Evolutionary conservation across 805 yeast species (phyloP).

Genomic region (Candida tammaniensis): DNA sequence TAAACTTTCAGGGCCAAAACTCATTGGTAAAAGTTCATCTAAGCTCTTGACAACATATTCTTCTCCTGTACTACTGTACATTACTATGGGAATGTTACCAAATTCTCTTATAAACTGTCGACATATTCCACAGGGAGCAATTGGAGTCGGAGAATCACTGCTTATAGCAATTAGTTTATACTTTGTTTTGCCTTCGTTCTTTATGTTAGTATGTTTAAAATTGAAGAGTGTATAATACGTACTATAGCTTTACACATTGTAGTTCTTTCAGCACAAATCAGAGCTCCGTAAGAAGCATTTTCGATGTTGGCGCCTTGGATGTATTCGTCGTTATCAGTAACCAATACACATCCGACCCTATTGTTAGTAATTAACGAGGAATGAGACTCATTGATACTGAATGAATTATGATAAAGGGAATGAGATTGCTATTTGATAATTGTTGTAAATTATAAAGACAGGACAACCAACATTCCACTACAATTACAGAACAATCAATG

Average conservation of each 20-base stretch:
- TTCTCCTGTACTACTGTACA: slow-evolving; percentile 61
- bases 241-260: slow-evolving; percentile 34
- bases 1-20: slow-evolving; percentile 82
- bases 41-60: slow-evolving; percentile 39
- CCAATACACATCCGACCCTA: slow-evolving; percentile 78
- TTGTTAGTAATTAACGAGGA: slow-evolving; percentile 4
- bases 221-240: slow-evolving; percentile 16
- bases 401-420: too few species aligned
- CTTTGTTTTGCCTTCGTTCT: slow-evolving; percentile 10
- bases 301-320: slow-evolving; percentile 85
- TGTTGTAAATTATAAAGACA: too few species aligned
- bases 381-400: too few species aligned
- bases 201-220: slow-evolving; percentile 3
- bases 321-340: slow-evolving; percentile 48
- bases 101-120: slow-evolving; percentile 89
- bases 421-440: too few species aligned
- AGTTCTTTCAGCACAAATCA: slow-evolving; percentile 41
- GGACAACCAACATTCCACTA: too few species aligned
- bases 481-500: too few species aligned
- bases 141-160: slow-evolving; percentile 34
- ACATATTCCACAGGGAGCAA: slow-evolving; percentile 93
- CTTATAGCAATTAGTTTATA: slow-evolving; percentile 13
- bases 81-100: slow-evolving; percentile 56
- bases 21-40: slow-evolving; percentile 69
- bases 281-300: slow-evolving; percentile 80